phyloP scores from a whole-genome alignment of 2,329 filamentous ascomycete species.

The Aotearoamyces nothofagi region DNA sequence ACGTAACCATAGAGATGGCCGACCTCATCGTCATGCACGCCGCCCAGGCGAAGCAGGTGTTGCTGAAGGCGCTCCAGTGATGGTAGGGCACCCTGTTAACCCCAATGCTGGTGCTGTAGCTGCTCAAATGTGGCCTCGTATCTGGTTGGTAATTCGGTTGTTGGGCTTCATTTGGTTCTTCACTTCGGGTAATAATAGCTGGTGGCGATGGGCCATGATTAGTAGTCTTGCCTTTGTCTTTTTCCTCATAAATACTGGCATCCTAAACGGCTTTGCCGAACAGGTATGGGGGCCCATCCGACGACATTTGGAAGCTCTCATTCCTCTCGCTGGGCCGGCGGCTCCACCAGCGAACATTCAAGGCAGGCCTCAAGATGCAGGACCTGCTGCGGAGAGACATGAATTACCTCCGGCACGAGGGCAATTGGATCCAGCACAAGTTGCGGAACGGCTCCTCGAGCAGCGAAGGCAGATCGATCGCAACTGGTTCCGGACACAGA shows the following conservation, averaged over 20 bases:
- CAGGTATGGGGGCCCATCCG: conserved; percentile 40
- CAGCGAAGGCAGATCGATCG: conserved; percentile 27
- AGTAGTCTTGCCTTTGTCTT: conserved; percentile 36
- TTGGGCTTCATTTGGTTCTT: conserved; percentile 50
- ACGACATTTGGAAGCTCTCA: conserved; percentile 41
- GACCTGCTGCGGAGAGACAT: conserved; percentile 3
- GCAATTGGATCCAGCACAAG: conserved; percentile 30
- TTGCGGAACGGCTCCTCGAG: conserved; percentile 38
- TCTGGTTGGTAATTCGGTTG: conserved; percentile 45
- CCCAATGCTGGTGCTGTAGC: conserved; percentile 15
- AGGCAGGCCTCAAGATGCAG: conserved; percentile 9
- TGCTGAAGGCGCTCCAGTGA: conserved; percentile 4
- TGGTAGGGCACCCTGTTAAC: conserved; percentile 14
- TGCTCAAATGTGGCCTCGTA: conserved; percentile 34
- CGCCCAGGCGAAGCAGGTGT: conserved; percentile 6
- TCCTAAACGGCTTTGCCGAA: conserved; percentile 38
- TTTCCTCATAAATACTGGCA: conserved; percentile 43
- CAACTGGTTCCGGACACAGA: conserved; percentile 32
- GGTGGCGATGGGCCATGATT: conserved; percentile 42
- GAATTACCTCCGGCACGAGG: conserved; percentile 5
- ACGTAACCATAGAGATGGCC: conserved; percentile 11
- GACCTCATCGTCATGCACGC: conserved; percentile 7
- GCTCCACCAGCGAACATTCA: conserved; percentile 16
- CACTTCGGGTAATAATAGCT: conserved; percentile 39
- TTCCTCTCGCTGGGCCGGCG: conserved; percentile 33